A percentile compares a stretch with the other conserved stretches of the same genome.
Evolutionary conservation across 345 rosid genomes (phyloP).

Genomic region (Syzygium oleosum): DNA sequence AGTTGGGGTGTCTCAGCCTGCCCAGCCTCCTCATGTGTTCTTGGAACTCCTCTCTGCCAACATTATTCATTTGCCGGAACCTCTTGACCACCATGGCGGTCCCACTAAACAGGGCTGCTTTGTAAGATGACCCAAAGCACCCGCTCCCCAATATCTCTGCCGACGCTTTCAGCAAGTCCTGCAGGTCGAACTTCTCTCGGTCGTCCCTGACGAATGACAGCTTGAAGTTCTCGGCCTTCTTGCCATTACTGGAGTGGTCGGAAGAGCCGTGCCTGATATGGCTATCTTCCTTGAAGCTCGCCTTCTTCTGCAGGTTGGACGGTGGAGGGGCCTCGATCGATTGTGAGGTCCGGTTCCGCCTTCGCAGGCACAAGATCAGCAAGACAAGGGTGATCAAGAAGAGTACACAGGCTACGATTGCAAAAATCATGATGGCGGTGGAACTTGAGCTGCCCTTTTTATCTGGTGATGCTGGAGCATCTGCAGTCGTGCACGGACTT

Average conservation of each 20-base stretch:
- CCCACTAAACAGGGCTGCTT: constrained; percentile 43
- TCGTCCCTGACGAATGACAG: constrained; percentile 63
- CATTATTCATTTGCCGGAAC: constrained; percentile 76
- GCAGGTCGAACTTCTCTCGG: constrained; percentile 61
- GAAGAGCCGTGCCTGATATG: constrained; percentile 7
- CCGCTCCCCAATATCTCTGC: constrained; percentile 93
- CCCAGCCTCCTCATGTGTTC: constrained; percentile 86
- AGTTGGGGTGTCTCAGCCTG: constrained; percentile 54
- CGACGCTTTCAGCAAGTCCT: constrained; percentile 68
- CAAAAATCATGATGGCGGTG: neutral
- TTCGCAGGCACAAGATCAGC: constrained; percentile 7
- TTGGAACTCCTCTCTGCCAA: constrained; percentile 65
- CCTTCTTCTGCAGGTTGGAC: constrained; percentile 32
- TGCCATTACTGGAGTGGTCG: neutral
- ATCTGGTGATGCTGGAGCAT: neutral
- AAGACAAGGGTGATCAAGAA: constrained; percentile 4
- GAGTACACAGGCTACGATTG: constrained; percentile 12
- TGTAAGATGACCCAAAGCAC: constrained; percentile 76
- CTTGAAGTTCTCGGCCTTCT: constrained; percentile 27
- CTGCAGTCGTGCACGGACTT: neutral
- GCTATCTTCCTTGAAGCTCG: constrained; percentile 21
- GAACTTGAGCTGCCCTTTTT: neutral
- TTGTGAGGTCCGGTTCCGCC: neutral
- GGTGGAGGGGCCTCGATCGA: constrained; percentile 36
- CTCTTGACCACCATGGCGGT: constrained; percentile 75